Evolutionary conservation across 129 eudicot genomes (phyloP).

Genomic region (Helianthus annuus): HanXRQr2.0-SUNRISE NC_035449.2:50245241-50245740

Average conservation of each 20-base stretch:
- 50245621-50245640: slow-evolving; percentile 34
- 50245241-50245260: slow-evolving; percentile 30
- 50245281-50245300: background rate
- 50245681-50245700: slow-evolving; percentile 35
- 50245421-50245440: background rate
- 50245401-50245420: background rate
- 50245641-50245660: slow-evolving; percentile 13
- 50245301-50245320: slow-evolving; percentile 13
- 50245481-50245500: slow-evolving; percentile 4
- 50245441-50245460: background rate
- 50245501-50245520: slow-evolving; percentile 27
- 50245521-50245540: slow-evolving; percentile 17
- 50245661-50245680: slow-evolving; percentile 39
- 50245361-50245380: too few species aligned
- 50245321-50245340: background rate
- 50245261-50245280: background rate
- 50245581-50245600: slow-evolving; percentile 37
- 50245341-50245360: background rate
- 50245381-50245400: background rate
- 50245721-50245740: background rate
- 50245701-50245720: slow-evolving; percentile 19
- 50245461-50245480: background rate
- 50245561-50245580: slow-evolving; percentile 36
- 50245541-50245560: slow-evolving; percentile 24
- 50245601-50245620: slow-evolving; percentile 26